phyloP scores from a whole-genome alignment of 2,329 filamentous ascomycete species.

The Aureobasidium vineae region DNA sequence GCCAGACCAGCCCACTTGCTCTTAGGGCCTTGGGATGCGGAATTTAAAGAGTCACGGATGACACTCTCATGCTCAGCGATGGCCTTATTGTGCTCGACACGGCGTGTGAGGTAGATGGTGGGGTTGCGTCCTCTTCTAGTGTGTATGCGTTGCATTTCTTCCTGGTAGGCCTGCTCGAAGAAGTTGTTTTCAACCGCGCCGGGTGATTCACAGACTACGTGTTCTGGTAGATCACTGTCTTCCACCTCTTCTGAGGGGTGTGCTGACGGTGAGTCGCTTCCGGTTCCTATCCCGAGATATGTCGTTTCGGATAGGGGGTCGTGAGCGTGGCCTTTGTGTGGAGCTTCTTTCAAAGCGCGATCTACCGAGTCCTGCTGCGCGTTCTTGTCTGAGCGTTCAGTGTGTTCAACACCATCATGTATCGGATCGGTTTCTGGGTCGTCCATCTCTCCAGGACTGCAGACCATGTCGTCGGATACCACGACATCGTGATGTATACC shows the following conservation, averaged over 20 bases:
- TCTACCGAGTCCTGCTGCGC: background rate
- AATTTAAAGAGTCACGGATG: conserved; percentile 22
- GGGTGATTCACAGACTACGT: conserved; percentile 77
- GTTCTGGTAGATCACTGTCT: conserved; percentile 37
- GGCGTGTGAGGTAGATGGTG: conserved; percentile 57
- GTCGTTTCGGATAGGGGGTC: conserved; percentile 64
- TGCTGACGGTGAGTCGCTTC: conserved; percentile 37
- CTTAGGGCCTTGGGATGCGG: background rate
- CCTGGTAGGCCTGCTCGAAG: conserved; percentile 82
- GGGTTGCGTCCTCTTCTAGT: conserved; percentile 49
- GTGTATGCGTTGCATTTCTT: conserved; percentile 73
- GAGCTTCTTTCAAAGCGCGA: conserved; percentile 30
- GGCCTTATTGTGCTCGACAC: conserved; percentile 48
- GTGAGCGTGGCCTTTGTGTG: conserved; percentile 61
- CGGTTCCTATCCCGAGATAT: conserved; percentile 74
- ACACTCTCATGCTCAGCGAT: conserved; percentile 38
- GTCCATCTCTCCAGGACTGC: conserved; percentile 33
- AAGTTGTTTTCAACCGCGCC: conserved; percentile 81
- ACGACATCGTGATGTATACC: conserved; percentile 52
- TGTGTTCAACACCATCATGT: conserved; percentile 34
- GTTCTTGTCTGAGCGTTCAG: conserved; percentile 35
- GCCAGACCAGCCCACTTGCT: conserved; percentile 40
- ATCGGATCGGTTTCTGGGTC: background rate
- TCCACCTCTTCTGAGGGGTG: conserved; percentile 40
- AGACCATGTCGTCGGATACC: conserved; percentile 37